These are phyloP conservation scores for Ceratobasidium sp. DNA, from an alignment of 1,284 basidiomycete genomes.

Conservation along the genomic window DNA sequence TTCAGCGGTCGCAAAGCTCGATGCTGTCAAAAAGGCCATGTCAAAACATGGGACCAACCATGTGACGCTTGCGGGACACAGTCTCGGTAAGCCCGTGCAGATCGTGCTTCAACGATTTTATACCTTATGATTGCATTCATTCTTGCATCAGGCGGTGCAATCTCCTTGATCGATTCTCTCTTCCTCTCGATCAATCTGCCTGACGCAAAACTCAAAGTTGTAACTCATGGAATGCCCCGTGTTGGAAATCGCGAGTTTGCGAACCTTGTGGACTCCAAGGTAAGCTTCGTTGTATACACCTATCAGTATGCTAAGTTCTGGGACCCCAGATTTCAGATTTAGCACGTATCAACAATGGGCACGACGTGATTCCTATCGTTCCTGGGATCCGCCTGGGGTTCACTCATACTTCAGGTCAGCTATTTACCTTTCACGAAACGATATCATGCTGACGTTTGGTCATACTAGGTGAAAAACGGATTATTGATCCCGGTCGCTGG, in stretches of 20 bases:
- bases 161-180: slow-evolving; percentile 67
- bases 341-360: slow-evolving; percentile 66
- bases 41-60: slow-evolving; percentile 6
- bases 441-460: slow-evolving; percentile 35
- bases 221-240: slow-evolving; percentile 54
- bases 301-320: not conserved
- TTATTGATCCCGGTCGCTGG: slow-evolving; percentile 24
- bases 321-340: slow-evolving; percentile 52
- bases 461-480: slow-evolving; percentile 31
- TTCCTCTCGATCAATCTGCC: slow-evolving; percentile 66
- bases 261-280: slow-evolving; percentile 31
- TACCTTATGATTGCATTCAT: not conserved
- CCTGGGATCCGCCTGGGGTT: slow-evolving; percentile 8
- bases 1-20: not conserved
- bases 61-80: slow-evolving; percentile 64
- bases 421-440: not conserved
- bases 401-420: slow-evolving; percentile 15
- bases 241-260: slow-evolving; percentile 48
- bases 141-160: slow-evolving; percentile 61
- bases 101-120: not conserved
- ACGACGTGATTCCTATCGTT: slow-evolving; percentile 27
- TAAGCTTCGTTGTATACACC: not conserved
- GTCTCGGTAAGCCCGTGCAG: slow-evolving; percentile 59
- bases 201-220: slow-evolving; percentile 47
- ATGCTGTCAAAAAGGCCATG: slow-evolving; percentile 32